Evolutionary conservation across 2,329 filamentous ascomycete species (phyloP).

Genomic region (Colletotrichum aenigma): DNA sequence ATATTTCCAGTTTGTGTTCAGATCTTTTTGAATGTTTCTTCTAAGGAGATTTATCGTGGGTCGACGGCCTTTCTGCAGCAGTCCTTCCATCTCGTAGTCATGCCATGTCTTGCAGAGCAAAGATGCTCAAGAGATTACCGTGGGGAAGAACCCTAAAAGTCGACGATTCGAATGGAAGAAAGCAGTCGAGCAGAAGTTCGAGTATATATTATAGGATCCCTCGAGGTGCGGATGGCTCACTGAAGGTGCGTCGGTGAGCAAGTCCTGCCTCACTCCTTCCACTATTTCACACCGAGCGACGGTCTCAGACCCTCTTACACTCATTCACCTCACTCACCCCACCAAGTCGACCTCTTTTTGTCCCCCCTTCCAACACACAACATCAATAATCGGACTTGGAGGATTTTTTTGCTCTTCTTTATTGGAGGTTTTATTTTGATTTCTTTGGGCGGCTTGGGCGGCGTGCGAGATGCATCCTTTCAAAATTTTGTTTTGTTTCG

Average conservation of each 20-base stretch:
- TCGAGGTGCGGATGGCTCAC: neutral
- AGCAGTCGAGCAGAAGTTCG: neutral
- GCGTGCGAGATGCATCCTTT: neutral
- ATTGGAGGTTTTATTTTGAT: neutral
- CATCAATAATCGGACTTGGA: neutral
- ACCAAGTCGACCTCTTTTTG: neutral
- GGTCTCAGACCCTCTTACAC: neutral
- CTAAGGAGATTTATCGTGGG: neutral
- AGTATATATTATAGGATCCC: neutral
- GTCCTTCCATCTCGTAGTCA: neutral
- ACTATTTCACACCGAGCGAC: neutral
- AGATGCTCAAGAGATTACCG: neutral
- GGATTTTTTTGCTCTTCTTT: neutral
- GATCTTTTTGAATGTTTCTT: neutral
- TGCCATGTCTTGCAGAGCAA: neutral
- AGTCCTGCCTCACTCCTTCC: neutral
- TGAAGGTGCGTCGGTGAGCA: neutral
- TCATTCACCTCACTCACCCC: neutral
- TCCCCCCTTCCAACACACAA: neutral
- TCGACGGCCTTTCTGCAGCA: neutral
- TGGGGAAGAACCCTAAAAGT: neutral
- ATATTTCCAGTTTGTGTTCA: neutral
- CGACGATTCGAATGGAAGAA: neutral
- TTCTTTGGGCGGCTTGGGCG: neutral
- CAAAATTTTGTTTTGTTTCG: neutral